phyloP scores from a whole-genome alignment of 768 basidiomycete species.

The Astraeus odoratus region DNA sequence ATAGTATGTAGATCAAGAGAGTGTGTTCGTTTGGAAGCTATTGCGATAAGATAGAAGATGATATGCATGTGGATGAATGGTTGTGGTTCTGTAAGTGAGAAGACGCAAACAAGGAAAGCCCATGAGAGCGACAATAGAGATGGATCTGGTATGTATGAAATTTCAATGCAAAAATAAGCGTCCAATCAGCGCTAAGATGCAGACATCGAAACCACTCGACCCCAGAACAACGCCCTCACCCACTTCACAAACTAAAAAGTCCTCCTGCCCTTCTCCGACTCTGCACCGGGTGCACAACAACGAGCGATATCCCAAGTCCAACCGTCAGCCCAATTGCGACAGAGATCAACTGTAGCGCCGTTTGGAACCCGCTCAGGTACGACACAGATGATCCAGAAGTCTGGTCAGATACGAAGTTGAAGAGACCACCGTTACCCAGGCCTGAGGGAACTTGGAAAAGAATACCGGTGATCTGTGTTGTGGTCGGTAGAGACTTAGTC shows the following conservation, averaged over 20 bases:
- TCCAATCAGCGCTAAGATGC: no score
- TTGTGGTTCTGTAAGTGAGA: no score
- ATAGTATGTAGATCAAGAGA: no score
- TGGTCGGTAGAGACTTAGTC: not conserved
- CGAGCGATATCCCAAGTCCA: conserved; percentile 65
- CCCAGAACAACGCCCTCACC: no score
- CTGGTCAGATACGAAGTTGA: conserved; percentile 58
- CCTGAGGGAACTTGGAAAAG: conserved; percentile 84
- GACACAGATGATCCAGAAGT: conserved; percentile 45
- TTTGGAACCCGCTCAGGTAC: conserved; percentile 66
- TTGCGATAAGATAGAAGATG: no score
- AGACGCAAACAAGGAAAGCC: no score
- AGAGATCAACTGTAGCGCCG: conserved; percentile 68
- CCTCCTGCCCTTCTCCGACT: conserved; percentile 51
- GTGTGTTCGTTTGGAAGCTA: no score
- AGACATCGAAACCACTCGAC: no score
- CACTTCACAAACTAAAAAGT: conserved; percentile 49
- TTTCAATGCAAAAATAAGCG: no score
- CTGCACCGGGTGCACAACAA: conserved; percentile 57
- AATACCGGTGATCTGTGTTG: conserved; percentile 58
- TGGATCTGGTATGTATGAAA: no score
- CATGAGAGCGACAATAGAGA: no score
- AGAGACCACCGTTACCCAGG: conserved; percentile 70
- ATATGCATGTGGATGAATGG: no score
- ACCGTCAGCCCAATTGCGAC: conserved; percentile 78